These are phyloP conservation scores for Eudorina sp. DNA, from an alignment of 139 green algal species.

Conservation along the genomic window DNA sequence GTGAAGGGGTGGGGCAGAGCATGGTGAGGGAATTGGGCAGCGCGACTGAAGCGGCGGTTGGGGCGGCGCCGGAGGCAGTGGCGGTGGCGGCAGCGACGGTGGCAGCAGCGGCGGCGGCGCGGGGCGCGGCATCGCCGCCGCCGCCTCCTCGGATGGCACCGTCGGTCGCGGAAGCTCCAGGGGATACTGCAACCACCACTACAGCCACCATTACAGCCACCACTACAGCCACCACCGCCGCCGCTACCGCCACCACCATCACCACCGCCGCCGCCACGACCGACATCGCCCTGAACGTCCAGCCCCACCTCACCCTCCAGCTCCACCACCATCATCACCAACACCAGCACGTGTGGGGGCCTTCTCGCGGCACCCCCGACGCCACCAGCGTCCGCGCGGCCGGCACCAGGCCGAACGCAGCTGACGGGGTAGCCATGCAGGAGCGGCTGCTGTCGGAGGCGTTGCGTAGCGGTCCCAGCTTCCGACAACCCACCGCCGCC, in stretches of 20 bases:
- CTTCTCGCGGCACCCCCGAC: too few relatives aligned
- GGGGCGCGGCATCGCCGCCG: not conserved
- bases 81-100: not conserved
- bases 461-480: too few relatives aligned
- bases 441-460: too few relatives aligned
- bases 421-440: too few relatives aligned
- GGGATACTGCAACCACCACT: not conserved
- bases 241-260: not conserved
- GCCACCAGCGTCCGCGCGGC: too few relatives aligned
- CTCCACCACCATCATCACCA: not conserved
- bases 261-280: not conserved
- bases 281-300: not conserved
- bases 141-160: not conserved
- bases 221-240: too few relatives aligned
- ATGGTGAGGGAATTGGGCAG: too few relatives aligned
- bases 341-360: not conserved
- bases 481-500: too few relatives aligned
- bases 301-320: not conserved
- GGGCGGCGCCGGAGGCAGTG: not conserved
- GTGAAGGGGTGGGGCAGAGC: too few relatives aligned
- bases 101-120: not conserved
- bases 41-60: too few relatives aligned
- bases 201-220: too few relatives aligned
- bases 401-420: too few relatives aligned
- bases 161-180: not conserved